Base-by-base conservation (phyloP, 73 alveolate genomes). In the Blepharisma stoltei region DNA sequence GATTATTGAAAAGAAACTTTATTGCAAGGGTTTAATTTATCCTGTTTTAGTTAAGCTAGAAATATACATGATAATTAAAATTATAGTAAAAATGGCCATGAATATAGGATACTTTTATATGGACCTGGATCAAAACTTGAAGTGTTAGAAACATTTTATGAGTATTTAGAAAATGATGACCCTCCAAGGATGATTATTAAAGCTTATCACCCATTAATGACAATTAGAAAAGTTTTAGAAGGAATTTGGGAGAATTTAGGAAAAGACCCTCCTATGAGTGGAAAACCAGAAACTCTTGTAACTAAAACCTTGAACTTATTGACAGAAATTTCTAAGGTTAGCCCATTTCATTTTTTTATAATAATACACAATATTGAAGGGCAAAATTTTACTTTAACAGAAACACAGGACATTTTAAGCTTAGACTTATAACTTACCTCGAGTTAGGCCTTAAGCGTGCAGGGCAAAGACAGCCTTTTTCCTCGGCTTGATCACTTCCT, bases 101-200 rank as follows among this genome's bases (percentile, higher is more conserved):
- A n/a, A n/a, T n/a, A n/a, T n/a, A n/a, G n/a, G n/a, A n/a, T n/a
- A 18, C 49, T 25, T 60, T 25, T 60, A 18, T 60, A 18, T 25
- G 73, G 73, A 0, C 46, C 73, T 18, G 73, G 73, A 9, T 60
- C 73, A 25, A 60, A 60, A 25, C 38, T 60, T 25, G n/a, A 14
- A 0, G 45, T 60, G 5, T 14, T 60, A 9, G 46, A n/a, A 8
- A 38, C 47, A 9, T 60, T 60, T 38, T 38, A 60, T 14, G 73
- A 60, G 48, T 60, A 20, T 25, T 25, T 60, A 38, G 46, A 25
- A 38, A 25, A 25, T 9, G 46, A 60, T 8, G 37, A 14, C 23
- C 23, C 18, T 18, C 14, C n/a, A 8, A 38, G 14, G 38, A 60
- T 60, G 18, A 14, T n/a, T 14, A 47, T 60, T 1, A 60, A 60